Percentiles rank a stretch among this genome's conserved stretches.
Evolutionary conservation across 208 protist genomes (phyloP).

Genomic region (Leishmania martiniquensis): DNA sequence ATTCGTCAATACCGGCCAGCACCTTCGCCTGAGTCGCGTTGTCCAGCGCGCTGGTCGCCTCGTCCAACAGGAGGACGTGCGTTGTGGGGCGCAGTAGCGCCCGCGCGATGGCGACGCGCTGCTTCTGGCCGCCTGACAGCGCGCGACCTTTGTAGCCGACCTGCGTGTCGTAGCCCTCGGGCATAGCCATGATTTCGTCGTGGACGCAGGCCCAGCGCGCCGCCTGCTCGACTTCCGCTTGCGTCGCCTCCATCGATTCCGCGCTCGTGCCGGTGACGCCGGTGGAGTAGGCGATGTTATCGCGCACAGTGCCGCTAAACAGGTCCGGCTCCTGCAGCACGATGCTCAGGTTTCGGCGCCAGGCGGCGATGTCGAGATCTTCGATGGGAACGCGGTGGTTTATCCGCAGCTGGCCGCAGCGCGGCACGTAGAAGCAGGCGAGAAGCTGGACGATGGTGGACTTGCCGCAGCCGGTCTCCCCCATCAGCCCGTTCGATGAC

Average conservation of each 20-base stretch:
- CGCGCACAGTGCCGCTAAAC: constrained; percentile 88
- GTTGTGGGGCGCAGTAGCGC: constrained; percentile 64
- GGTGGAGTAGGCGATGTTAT: constrained; percentile 94
- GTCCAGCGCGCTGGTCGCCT: constrained; percentile 88
- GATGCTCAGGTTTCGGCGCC: constrained; percentile 74
- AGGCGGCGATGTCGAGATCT: constrained; percentile 53
- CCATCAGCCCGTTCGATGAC: constrained; percentile 74
- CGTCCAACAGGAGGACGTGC: constrained; percentile 81
- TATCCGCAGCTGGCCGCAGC: constrained; percentile 51
- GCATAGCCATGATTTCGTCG: constrained; percentile 49
- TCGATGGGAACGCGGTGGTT: constrained; percentile 55
- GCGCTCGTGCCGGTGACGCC: too few relatives aligned
- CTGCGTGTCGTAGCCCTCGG: constrained; percentile 65
- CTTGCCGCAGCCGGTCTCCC: constrained; percentile 82
- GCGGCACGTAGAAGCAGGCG: constrained; percentile 79
- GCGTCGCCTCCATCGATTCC: constrained; percentile 40
- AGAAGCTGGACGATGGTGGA: constrained; percentile 87
- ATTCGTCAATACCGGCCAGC: constrained; percentile 63
- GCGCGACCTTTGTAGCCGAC: constrained; percentile 73
- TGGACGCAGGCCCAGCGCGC: constrained; percentile 55
- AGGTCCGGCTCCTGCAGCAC: constrained; percentile 90
- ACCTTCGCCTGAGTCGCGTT: constrained; percentile 78
- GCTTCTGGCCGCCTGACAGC: constrained; percentile 76
- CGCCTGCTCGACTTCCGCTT: constrained; percentile 67
- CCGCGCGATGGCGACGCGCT: constrained; percentile 74